Evolutionary conservation across 1,284 basidiomycete genomes (phyloP).

Genomic region (Puccinia horiana): DNA sequence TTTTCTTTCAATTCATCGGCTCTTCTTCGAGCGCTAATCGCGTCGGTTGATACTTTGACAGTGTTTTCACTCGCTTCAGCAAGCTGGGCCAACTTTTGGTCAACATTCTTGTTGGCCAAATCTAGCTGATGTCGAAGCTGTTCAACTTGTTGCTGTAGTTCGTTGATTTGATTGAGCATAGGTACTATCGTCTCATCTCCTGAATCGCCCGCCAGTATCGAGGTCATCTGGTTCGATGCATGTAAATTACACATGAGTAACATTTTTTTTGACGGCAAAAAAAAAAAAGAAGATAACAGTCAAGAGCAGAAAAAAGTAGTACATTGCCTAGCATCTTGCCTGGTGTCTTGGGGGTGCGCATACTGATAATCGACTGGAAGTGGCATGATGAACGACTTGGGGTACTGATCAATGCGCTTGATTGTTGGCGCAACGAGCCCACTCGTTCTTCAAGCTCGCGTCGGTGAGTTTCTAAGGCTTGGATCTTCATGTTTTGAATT

Average conservation of each 20-base stretch:
- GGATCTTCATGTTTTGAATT: slow-evolving; percentile 71
- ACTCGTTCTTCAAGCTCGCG: slow-evolving; percentile 72
- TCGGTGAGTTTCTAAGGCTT: slow-evolving; percentile 72
- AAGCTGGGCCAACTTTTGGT: slow-evolving; percentile 77
- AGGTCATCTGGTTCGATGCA: slow-evolving; percentile 19
- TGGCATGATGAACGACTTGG: slow-evolving; percentile 54
- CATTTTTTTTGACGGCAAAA: neutral
- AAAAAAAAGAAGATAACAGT: neutral
- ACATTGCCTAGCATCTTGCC: slow-evolving; percentile 75
- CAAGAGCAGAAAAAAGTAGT: slow-evolving; percentile 59
- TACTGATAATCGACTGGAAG: slow-evolving; percentile 66
- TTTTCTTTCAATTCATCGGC: slow-evolving; percentile 68
- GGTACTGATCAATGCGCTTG: slow-evolving; percentile 50
- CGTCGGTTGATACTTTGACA: slow-evolving; percentile 54
- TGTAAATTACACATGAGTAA: slow-evolving; percentile 12
- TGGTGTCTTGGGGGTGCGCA: slow-evolving; percentile 55
- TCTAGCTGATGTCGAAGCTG: slow-evolving; percentile 68
- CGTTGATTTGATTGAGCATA: slow-evolving; percentile 60
- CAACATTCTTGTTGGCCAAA: slow-evolving; percentile 74
- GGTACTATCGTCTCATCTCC: slow-evolving; percentile 55
- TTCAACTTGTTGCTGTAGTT: slow-evolving; percentile 56
- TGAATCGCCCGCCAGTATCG: slow-evolving; percentile 30
- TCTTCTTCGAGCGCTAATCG: neutral
- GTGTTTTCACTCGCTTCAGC: slow-evolving; percentile 73
- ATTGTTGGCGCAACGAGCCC: slow-evolving; percentile 61